Conservation (phyloP, 176 grass and related monocot species). For the Carex kokanica region DNA sequence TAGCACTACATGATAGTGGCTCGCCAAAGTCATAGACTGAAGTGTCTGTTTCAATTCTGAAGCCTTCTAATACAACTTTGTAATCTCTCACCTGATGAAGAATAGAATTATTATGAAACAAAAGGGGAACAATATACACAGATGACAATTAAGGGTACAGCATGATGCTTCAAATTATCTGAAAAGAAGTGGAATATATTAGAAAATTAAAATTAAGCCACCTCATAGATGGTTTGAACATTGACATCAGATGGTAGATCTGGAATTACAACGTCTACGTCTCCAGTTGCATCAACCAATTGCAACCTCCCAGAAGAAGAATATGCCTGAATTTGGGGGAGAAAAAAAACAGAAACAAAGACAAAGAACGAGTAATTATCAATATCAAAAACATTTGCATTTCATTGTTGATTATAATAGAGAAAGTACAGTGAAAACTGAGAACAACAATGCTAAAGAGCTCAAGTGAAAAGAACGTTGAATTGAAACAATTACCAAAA, state of each 20-base stretch:
- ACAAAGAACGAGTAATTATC: background rate
- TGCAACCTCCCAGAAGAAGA: constrained; percentile 55
- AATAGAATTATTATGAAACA: constrained; percentile 30
- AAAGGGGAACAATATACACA: background rate
- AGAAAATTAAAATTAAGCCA: constrained; percentile 29
- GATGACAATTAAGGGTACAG: background rate
- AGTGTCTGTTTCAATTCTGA: constrained; percentile 42
- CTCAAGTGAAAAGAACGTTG: background rate
- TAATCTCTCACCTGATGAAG: constrained; percentile 56
- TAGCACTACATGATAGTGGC: constrained; percentile 55
- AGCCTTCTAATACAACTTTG: constrained; percentile 78
- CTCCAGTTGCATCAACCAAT: constrained; percentile 82
- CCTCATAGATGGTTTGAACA: constrained; percentile 68
- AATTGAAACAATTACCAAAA: constrained; percentile 14
- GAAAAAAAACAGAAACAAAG: constrained; percentile 19
- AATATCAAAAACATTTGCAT: background rate
- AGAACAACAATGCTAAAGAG: background rate
- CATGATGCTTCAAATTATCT: constrained; percentile 13
- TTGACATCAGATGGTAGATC: constrained; percentile 49
- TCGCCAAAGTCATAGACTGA: constrained; percentile 37
- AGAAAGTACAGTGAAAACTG: background rate
- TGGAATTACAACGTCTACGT: constrained; percentile 62
- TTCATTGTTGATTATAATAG: background rate
- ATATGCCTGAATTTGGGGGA: constrained; percentile 54
- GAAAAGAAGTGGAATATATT: background rate